Evolutionary conservation across 2,329 filamentous ascomycete species (phyloP).

Genomic region (Sphaerulina musiva): DNA sequence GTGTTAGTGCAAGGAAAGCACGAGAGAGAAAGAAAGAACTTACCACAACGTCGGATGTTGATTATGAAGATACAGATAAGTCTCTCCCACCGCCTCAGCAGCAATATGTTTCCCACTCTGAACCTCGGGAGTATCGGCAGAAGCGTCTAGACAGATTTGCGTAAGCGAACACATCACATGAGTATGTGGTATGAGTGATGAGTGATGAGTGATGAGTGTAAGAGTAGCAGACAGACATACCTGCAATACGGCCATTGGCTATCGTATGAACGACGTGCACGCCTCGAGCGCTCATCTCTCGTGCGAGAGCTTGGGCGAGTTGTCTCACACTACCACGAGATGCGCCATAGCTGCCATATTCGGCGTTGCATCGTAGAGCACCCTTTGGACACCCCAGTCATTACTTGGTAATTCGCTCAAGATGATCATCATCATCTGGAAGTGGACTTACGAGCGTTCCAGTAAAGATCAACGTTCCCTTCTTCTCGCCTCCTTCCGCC

Average conservation of each 20-base stretch:
- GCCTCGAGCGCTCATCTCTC: slow-evolving; percentile 52
- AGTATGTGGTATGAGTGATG: neutral
- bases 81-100: slow-evolving; percentile 52
- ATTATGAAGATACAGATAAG: slow-evolving; percentile 48
- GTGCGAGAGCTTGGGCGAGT: slow-evolving; percentile 50
- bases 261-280: slow-evolving; percentile 56
- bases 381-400: neutral
- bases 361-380: slow-evolving; percentile 46
- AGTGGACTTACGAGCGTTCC: slow-evolving; percentile 36
- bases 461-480: slow-evolving; percentile 54
- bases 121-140: neutral
- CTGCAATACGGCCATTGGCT: slow-evolving; percentile 50
- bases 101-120: slow-evolving; percentile 46
- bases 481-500: slow-evolving; percentile 45
- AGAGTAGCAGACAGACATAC: slow-evolving; percentile 46
- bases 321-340: slow-evolving; percentile 48
- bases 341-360: slow-evolving; percentile 52
- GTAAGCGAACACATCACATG: too few relatives aligned
- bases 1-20: neutral
- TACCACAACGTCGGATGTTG: slow-evolving; percentile 46
- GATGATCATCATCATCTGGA: too few relatives aligned
- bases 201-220: slow-evolving; percentile 34
- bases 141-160: neutral
- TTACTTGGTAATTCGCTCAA: too few relatives aligned
- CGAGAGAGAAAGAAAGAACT: neutral